Conservation (phyloP, 164 flowering plant genomes). For the Liquidambar formosana region DNA sequence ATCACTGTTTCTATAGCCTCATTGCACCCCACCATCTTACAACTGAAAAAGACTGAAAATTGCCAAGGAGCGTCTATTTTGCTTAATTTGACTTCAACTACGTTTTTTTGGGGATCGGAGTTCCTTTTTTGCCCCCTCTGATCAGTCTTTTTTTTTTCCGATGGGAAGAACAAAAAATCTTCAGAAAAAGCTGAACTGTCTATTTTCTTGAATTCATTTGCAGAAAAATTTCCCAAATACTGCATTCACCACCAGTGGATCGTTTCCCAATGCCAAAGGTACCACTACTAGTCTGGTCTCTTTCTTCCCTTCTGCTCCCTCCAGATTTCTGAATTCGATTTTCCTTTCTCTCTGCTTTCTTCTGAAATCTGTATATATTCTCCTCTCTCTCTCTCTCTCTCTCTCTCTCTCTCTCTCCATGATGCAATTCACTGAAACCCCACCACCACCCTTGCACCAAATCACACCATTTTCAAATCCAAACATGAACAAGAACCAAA, state of each 20-base stretch:
- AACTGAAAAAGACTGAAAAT: slow-evolving; percentile 36
- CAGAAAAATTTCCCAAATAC: slow-evolving; percentile 33
- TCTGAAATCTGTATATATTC: not conserved
- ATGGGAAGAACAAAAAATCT: slow-evolving; percentile 20
- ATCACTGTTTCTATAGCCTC: slow-evolving; percentile 10
- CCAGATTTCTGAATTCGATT: slow-evolving; percentile 16
- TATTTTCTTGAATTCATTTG: slow-evolving; percentile 33
- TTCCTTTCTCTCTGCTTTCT: slow-evolving; percentile 3
- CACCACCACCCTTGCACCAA: slow-evolving; percentile 41
- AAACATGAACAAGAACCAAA: slow-evolving; percentile 40
- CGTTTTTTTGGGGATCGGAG: slow-evolving; percentile 32
- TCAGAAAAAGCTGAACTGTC: slow-evolving; percentile 58
- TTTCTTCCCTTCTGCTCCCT: slow-evolving; percentile 36
- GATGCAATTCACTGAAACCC: slow-evolving; percentile 79
- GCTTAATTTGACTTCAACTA: slow-evolving; percentile 32
- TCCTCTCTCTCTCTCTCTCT: slow-evolving; percentile 9
- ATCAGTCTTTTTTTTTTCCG: slow-evolving; percentile 38
- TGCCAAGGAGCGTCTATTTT: slow-evolving; percentile 12
- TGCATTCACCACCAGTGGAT: slow-evolving; percentile 24
- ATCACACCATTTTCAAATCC: slow-evolving; percentile 25
- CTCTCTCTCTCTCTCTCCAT: slow-evolving; percentile 21
- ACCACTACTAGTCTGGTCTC: slow-evolving; percentile 57
- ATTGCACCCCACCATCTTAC: slow-evolving; percentile 8
- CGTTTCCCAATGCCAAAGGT: slow-evolving; percentile 51
- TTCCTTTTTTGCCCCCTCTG: slow-evolving; percentile 16